These are phyloP conservation scores for Pseudisothecium myosuroides DNA, from an alignment of 225 moss, liverwort and hornwort genomes.

Conservation along the genomic window DNA sequence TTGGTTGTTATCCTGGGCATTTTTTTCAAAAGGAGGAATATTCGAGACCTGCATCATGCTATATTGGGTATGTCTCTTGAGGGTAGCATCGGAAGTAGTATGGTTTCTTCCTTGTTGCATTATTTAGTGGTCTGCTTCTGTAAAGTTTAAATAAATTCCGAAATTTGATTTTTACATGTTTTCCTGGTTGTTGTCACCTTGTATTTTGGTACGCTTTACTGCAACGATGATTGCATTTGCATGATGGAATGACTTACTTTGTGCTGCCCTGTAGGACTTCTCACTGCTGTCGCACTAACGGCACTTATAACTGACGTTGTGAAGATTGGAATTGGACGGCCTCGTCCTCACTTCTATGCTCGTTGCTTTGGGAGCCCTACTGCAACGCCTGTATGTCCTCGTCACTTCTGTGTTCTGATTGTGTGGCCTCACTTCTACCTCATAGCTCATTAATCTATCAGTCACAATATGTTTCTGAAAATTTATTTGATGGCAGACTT, in stretches of 20 bases:
- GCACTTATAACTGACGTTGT: constrained; percentile 44
- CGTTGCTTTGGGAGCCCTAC: constrained; percentile 41
- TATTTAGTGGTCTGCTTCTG: not conserved
- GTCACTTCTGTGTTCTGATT: not conserved
- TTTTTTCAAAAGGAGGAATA: constrained; percentile 16
- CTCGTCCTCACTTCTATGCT: constrained; percentile 49
- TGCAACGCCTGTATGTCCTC: constrained; percentile 15
- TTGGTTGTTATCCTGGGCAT: constrained; percentile 10
- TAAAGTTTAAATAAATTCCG: not conserved
- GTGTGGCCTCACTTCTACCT: not conserved
- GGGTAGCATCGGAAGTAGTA: not conserved
- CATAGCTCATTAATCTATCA: not conserved
- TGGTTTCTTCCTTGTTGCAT: not conserved
- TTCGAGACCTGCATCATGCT: constrained; percentile 49
- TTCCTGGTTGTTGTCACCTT: not conserved
- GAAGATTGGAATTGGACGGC: constrained; percentile 49
- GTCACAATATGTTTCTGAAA: not conserved
- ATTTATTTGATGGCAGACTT: constrained; percentile 14
- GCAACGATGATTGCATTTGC: not conserved
- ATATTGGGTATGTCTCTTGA: constrained; percentile 15
- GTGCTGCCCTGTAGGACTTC: constrained; percentile 25
- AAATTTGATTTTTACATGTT: not conserved
- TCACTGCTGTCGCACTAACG: constrained; percentile 39
- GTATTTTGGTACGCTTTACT: not conserved
- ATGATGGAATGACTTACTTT: not conserved